Evolutionary conservation across 257 asterid species (phyloP), one percentile per base, ranked within the genome.

Genomic region (Salvia splendens): DNA sequence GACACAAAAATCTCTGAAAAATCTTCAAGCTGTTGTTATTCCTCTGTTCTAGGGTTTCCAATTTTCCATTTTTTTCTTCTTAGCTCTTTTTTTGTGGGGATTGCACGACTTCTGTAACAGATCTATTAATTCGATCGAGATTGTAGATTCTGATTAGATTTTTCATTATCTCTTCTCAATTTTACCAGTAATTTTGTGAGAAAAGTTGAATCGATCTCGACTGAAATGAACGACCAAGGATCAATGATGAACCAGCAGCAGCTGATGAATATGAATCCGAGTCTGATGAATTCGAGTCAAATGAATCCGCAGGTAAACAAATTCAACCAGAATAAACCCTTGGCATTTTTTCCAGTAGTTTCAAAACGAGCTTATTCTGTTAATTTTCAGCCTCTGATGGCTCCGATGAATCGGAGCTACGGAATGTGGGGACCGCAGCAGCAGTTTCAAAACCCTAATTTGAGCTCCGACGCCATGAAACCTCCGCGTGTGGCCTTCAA

Each of bases 341-440:
- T 20, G 12, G 0, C 33, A 17, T 32, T 20, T 33, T 12, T 9
- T 53, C 64, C 47, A 8, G 17, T 36, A 33, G 35, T 42, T 35
- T 62, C 51, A 8, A 42, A 45, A 11, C 73, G 38, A 7, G 28
- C 8, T 64, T 8, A 75, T 59, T 38, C 16, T 54, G 16, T 65
- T 45, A 10, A 52, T 14, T 46, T 0, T 52, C 46, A 17, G 52
- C 48, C 69, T n/a, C 92, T 83, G 87, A 84, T 80, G 86, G 16
- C 75, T 41, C 82, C 68, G 81, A 79, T 82, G 85, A 87, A 77
- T 69, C 85, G 89, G 61, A 76, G 75, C 72, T 85, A 87, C 54
- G 85, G 87, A 15, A 76, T 80, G 79, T 87, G 95, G 96, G 64
- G 62, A 4, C 93, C 82, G 20, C 88, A 78, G 67, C 87, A 67